phyloP scores from a whole-genome alignment of 176 grass and related monocot species.

The Raddia guianensis region DNA sequence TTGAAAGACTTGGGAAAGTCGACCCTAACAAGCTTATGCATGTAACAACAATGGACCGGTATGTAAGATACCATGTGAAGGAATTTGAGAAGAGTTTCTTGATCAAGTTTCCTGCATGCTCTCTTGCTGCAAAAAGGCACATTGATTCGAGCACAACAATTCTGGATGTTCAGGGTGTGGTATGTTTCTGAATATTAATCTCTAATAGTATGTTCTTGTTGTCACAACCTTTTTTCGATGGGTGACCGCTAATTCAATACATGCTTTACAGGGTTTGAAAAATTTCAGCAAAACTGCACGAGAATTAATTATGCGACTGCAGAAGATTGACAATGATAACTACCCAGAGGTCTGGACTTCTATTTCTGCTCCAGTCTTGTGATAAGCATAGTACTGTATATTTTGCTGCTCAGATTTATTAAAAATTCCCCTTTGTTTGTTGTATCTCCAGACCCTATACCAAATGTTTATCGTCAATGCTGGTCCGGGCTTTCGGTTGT shows the following conservation, averaged over 20 bases:
- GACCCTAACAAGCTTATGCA: constrained; percentile 92
- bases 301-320: constrained; percentile 79
- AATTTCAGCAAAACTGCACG: constrained; percentile 98
- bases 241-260: neutral
- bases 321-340: constrained; percentile 95
- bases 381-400: neutral
- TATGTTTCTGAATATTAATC: constrained; percentile 44
- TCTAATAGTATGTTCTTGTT: neutral
- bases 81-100: constrained; percentile 95
- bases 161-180: constrained; percentile 95
- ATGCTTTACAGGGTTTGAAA: constrained; percentile 76
- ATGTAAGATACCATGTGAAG: constrained; percentile 84
- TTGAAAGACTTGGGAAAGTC: constrained; percentile 94
- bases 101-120: constrained; percentile 94
- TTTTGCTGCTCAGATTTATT: constrained; percentile 17
- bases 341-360: constrained; percentile 81
- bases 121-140: constrained; percentile 89
- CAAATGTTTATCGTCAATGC: constrained; percentile 99
- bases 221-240: neutral
- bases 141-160: constrained; percentile 93
- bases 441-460: constrained; percentile 69
- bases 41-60: constrained; percentile 93
- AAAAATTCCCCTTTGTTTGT: neutral
- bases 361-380: neutral
- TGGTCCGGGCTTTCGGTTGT: constrained; percentile 79